Base-by-base conservation (phyloP, 192 early-diverging fungal genomes). In the Gamsiella multidivaricata region DNA sequence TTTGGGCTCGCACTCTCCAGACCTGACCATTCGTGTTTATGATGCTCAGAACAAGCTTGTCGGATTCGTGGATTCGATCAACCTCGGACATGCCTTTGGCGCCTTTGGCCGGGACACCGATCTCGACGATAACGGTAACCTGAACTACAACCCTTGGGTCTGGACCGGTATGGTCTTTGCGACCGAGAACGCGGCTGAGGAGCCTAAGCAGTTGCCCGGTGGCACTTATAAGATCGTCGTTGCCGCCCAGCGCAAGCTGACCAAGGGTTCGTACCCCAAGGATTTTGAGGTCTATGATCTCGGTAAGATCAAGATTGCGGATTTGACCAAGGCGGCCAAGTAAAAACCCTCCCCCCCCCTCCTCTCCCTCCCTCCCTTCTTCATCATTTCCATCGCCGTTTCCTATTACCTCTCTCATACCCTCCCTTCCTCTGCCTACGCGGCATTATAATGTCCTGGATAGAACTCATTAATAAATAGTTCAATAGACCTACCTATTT, bases 1-100 rank as follows among this genome's bases (percentile, higher is more conserved):
- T 23, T 50, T 66, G 31, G 71, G 71, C 5, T 75, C 71, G 49
- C 71, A 75, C 57, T 49, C 71, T 18, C 71, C 71, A 22, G 41
- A 65, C 43, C 9, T 28, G 11, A 41, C 18, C 37, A 50, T 65
- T 42, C 63, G 71, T 25, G 54, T 75, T 42, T 60, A 39, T 17
- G 58, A 66, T 39, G 33, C 29, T 26, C 42, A 23, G 18, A 54
- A 54, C 32, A 62, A 53, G 59, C 61, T 75, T 29, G 46, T 58
- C 20, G 71, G 71, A 8, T 75, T 33, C 42, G 22, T 64, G 33
- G 7, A 25, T 31, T 31, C 54, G 18, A 9, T n/a, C 43, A 43
- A 54, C 57, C 15, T 20, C 3, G 61, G 70, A 12, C 20, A 43
- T 32, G 62, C 50, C 28, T 75, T 61, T 25, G 71, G 71, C 7